Percentiles rank a stretch among this genome's conserved stretches.
Evolutionary conservation across 75 land plant genomes (phyloP).

Genomic region (Cunninghamia lanceolata): DNA sequence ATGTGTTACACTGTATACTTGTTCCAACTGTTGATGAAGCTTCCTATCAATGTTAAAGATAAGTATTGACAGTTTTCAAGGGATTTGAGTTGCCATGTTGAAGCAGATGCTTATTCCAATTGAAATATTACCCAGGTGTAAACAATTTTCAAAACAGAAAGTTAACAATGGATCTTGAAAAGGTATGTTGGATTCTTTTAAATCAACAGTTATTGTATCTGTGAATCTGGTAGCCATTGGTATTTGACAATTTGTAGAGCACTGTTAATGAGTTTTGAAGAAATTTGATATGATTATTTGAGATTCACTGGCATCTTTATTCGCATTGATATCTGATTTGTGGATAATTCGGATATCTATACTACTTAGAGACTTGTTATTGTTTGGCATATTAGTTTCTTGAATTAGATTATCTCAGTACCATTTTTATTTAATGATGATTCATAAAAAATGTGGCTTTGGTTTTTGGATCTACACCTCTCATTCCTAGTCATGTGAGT

Average conservation of each 20-base stretch:
- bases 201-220: background rate
- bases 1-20: background rate
- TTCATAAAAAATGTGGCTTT: background rate
- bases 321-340: background rate
- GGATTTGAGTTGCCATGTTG: background rate
- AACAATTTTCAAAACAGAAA: background rate
- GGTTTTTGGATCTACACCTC: background rate
- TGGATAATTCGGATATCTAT: background rate
- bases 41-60: too few species aligned
- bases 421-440: background rate
- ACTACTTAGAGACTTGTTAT: background rate
- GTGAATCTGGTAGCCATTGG: background rate
- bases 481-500: background rate
- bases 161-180: background rate
- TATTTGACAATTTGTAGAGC: background rate
- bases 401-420: background rate
- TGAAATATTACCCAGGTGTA: background rate
- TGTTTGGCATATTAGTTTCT: background rate
- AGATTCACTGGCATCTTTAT: background rate
- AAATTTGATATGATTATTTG: background rate
- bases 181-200: background rate
- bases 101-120: background rate
- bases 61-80: background rate
- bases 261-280: background rate
- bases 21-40: background rate